Evolutionary conservation across 345 rosid species (phyloP), one percentile per base, ranked within the genome.

Genomic region (Lepidium sativum): DNA sequence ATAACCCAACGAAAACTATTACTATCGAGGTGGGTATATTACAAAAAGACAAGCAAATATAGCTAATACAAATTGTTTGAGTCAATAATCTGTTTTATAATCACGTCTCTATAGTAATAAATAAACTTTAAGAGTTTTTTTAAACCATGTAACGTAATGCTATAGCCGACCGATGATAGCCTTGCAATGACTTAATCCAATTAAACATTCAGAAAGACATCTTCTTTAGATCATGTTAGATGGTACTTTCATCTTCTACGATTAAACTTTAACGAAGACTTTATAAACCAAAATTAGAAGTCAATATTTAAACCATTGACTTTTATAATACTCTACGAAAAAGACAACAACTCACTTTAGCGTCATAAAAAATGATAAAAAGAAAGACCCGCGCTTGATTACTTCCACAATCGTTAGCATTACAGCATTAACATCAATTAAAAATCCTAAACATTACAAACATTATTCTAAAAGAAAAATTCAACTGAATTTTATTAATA

Each of bases 161-260:
- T 20, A 16, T 68, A 57, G 66, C 72, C 65, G 59, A 59, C 66
- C 27, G 42, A 68, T 59, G 52, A 68, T 59, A 20, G 17, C 37
- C 29, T 32, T 7, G 21, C 42, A n/a, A n/a, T n/a, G 60, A 68
- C 73, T 39, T 59, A 57, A 55, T 25, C 65, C 31, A 12, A 50
- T 68, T 6, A 49, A 58, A 49, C 21, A 31, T 39, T 35, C 4
- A 3, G 3, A 23, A 68, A 31, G 15, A 58, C 55, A 6, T 47
- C 14, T 49, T 41, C 34, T 31, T 11, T 23, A 32, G 31, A 12
- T 18, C 42, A 50, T 68, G 25, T 23, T 15, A 49, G 5, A 47
- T 35, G 27, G 20, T 48, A 9, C 25, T 23, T 23, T 21, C 42
- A 37, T 63, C 8, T n/a, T 49, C 10, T 8, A 59, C 42, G 15